Conservation (phyloP, 2,329 filamentous ascomycete species). For the Phaeosphaeriaceae sp. region DNA sequence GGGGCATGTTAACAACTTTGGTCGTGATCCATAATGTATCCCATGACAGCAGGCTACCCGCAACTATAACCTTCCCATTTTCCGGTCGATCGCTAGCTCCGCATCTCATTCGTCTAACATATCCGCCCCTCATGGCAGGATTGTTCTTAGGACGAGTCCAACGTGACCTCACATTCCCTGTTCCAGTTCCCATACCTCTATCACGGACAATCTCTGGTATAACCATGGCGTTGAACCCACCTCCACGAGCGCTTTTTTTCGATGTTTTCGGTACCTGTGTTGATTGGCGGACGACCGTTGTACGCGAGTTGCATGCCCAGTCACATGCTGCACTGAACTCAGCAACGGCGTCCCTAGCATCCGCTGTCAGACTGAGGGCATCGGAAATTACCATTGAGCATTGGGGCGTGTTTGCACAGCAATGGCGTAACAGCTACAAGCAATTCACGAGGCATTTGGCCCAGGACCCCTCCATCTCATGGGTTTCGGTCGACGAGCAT, state of each 20-base stretch:
- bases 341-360: constrained; percentile 54
- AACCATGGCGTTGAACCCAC: constrained; percentile 33
- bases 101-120: constrained; percentile 13
- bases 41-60: background rate
- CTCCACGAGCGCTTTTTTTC: constrained; percentile 69
- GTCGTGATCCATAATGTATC: background rate
- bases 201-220: constrained; percentile 11
- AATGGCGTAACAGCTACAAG: constrained; percentile 73
- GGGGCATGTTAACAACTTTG: background rate
- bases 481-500: constrained; percentile 76
- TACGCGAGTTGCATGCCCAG: constrained; percentile 62
- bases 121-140: constrained; percentile 19
- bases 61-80: constrained; percentile 5
- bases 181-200: constrained; percentile 10
- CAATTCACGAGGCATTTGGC: constrained; percentile 65
- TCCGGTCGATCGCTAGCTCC: constrained; percentile 14
- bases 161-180: constrained; percentile 18
- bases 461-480: constrained; percentile 53
- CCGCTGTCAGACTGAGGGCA: constrained; percentile 57
- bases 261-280: constrained; percentile 84
- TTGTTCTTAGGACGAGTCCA: constrained; percentile 16
- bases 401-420: constrained; percentile 71
- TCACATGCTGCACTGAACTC: constrained; percentile 58
- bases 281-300: constrained; percentile 76
- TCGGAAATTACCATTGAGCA: constrained; percentile 61